Percentiles rank a stretch among this genome's conserved stretches.
phyloP scores from a whole-genome alignment of 805 yeast genomes.

The Lipomyces oligophaga region DNA sequence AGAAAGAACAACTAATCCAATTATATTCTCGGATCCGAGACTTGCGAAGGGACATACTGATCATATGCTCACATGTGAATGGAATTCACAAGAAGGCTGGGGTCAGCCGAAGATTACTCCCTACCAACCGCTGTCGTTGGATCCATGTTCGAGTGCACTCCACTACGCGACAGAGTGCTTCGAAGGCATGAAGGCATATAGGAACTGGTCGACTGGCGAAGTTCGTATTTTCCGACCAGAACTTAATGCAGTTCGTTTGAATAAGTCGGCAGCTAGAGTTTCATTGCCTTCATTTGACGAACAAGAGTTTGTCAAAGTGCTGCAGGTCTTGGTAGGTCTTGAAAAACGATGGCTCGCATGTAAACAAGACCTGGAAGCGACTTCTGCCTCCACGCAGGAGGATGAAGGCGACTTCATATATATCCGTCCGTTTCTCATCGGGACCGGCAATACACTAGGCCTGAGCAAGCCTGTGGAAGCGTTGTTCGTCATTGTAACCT shows the following conservation, averaged over 20 bases:
- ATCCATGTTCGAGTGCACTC: constrained; percentile 83
- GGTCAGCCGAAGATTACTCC: constrained; percentile 79
- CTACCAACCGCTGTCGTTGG: constrained; percentile 67
- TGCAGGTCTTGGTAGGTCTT: constrained; percentile 43
- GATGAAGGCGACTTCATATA: constrained; percentile 41
- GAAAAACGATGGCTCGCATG: constrained; percentile 47
- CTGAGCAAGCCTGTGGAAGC: constrained; percentile 46
- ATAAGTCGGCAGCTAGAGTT: constrained; percentile 47
- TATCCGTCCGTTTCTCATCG: constrained; percentile 51
- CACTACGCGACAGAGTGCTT: constrained; percentile 93
- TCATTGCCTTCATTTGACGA: constrained; percentile 48
- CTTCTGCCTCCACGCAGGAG: constrained; percentile 35
- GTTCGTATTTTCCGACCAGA: constrained; percentile 43
- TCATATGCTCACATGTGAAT: constrained; percentile 83
- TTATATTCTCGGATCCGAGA: constrained; percentile 17
- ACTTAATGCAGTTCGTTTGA: constrained; percentile 50
- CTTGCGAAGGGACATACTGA: constrained; percentile 34
- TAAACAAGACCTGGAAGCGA: constrained; percentile 10
- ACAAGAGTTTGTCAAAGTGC: constrained; percentile 45
- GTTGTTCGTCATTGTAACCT: constrained; percentile 44
- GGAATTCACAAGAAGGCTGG: constrained; percentile 80
- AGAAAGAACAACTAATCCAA: constrained; percentile 44
- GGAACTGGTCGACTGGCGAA: constrained; percentile 17
- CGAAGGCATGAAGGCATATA: constrained; percentile 92
- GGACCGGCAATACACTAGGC: constrained; percentile 48